Percentiles rank a stretch among this genome's conserved stretches.
Evolutionary conservation across 176 grass and related monocot species (phyloP).

Genomic region (Oryza meyeriana): DNA sequence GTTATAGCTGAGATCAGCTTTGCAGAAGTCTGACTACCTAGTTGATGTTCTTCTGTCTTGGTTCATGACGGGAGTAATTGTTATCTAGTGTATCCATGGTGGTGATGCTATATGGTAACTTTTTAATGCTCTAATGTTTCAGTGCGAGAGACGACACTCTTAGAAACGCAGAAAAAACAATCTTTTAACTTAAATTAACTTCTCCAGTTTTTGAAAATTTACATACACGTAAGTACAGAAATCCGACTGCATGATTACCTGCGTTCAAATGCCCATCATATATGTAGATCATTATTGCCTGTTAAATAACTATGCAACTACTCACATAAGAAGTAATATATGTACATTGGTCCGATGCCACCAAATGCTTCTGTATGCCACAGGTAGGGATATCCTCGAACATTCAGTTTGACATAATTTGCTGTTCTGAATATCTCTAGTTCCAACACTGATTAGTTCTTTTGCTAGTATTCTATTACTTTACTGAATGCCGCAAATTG

Average conservation of each 20-base stretch:
- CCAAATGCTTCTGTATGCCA: no score
- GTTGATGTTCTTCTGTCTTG: not conserved
- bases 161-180: no score
- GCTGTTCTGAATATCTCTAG: not conserved
- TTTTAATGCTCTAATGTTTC: not conserved
- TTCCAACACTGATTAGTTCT: not conserved
- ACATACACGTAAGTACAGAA: no score
- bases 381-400: not conserved
- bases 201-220: no score
- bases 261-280: no score
- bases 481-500: not conserved
- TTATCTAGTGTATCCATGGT: not conserved
- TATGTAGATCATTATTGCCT: no score
- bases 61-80: not conserved
- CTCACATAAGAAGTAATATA: no score
- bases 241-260: no score
- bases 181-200: no score
- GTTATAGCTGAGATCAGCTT: not conserved
- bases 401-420: not conserved
- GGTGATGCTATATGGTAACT: not conserved
- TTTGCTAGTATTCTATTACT: no score
- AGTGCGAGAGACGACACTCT: not conserved
- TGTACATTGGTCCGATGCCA: no score
- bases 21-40: not conserved
- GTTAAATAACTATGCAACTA: no score